Evolutionary conservation across 768 basidiomycete genomes (phyloP), one percentile per base, ranked within the genome.

Genomic region (Dioszegia crocea): DNA sequence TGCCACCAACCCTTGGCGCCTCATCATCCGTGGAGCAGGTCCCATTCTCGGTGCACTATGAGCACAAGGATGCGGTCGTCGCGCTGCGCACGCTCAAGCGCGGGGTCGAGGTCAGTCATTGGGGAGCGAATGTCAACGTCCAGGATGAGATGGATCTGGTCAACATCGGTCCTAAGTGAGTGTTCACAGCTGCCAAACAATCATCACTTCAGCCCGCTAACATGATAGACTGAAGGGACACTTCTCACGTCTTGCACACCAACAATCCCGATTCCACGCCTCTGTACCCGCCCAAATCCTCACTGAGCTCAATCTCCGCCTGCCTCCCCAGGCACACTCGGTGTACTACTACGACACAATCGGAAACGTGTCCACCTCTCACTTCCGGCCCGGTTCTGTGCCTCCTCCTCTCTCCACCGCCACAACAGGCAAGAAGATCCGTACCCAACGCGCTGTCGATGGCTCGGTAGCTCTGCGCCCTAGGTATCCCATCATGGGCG

Each of bases 301-400:
- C 30, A 81, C 83, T n/a, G 83, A 84, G 23, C 69, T 98, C 50
- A 82, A 81, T n/a, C 78, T 96, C 43, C 84, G 86, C 47, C 86
- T 98, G 21, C 96, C 96, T 10, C 77, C 91, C 4, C 86, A 87
- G 30, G 85, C 92, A 57, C 84, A 84, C 61, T 84, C 87, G 60
- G 83, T 86, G 0, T 98, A 98, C 78, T 97, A 83, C 79, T 89
- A 88, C 73, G 96, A 99, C 77, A 79, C 84, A 49, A 88, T 92
- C 66, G 96, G 96, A 52, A 99, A 99, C 73, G 92, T 99, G 41
- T 97, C 94, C 1, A 97, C 93, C 5, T 96, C 94, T 1, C 84
- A 82, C 60, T 83, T 98, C 67, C 86, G 91, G 17, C 79, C 80
- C 39, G 82, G 84, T 0, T 64, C 68, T 14, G 63, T 66, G 14